Percentiles rank a stretch among this genome's conserved stretches.
These are phyloP conservation scores for Yamadazyma pseudoaaseri DNA, from an alignment of 1,139 yeast genomes.

Conservation along the genomic window DNA sequence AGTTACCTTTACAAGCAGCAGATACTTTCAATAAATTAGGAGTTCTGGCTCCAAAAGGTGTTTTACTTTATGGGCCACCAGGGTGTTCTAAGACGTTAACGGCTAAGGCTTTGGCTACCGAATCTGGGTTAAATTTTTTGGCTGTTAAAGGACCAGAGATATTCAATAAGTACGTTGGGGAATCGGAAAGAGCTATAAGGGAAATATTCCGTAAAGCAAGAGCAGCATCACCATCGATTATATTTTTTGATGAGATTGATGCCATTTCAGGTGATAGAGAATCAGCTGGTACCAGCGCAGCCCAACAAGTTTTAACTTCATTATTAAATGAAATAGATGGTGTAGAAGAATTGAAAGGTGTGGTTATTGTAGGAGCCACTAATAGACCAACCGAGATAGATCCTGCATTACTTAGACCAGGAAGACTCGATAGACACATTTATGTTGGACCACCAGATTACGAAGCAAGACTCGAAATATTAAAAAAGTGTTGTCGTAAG, in stretches of 20 bases:
- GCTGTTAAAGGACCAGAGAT: slow-evolving; percentile 97
- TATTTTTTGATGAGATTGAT: slow-evolving; percentile 94
- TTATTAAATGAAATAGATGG: slow-evolving; percentile 94
- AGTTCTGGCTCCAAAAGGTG: slow-evolving; percentile 88
- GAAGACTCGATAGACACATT: slow-evolving; percentile 87
- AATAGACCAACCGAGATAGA: slow-evolving; percentile 93
- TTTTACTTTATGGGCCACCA: slow-evolving; percentile 90
- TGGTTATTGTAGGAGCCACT: slow-evolving; percentile 91
- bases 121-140: slow-evolving; percentile 85
- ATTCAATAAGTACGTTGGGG: slow-evolving; percentile 93
- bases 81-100: slow-evolving; percentile 95
- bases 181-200: slow-evolving; percentile 83
- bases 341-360: slow-evolving; percentile 90
- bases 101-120: slow-evolving; percentile 94
- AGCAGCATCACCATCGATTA: slow-evolving; percentile 89
- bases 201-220: slow-evolving; percentile 90
- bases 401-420: slow-evolving; percentile 89
- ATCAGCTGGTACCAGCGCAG: slow-evolving; percentile 61
- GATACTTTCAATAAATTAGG: slow-evolving; percentile 77
- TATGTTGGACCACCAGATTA: slow-evolving; percentile 90
- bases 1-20: slow-evolving; percentile 83
- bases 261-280: slow-evolving; percentile 80
- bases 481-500: slow-evolving; percentile 62
- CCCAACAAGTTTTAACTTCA: slow-evolving; percentile 85
- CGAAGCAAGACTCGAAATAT: slow-evolving; percentile 74